Percentiles rank a stretch among this genome's conserved stretches.
phyloP scores from a whole-genome alignment of 805 yeast genomes.

The Metschnikowia gelsemii region DNA sequence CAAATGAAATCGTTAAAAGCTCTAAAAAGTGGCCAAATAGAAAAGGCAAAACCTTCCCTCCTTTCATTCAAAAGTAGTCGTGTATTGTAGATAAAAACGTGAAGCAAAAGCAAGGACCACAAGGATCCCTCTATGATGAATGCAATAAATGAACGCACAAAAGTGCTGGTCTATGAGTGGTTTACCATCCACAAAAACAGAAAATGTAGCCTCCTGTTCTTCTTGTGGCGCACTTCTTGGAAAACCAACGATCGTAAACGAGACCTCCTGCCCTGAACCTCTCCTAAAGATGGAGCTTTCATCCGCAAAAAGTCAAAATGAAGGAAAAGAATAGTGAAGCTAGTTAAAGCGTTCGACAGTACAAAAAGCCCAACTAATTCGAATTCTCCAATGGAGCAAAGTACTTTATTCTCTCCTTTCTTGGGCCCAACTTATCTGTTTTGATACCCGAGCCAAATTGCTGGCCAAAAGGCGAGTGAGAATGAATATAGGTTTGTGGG shows the following conservation, averaged over 20 bases:
- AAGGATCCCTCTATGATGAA: constrained; percentile 18
- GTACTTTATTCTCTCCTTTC: constrained; percentile 41
- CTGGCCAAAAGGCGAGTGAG: constrained; percentile 41
- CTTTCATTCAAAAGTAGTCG: constrained; percentile 1
- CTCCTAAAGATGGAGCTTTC: no score
- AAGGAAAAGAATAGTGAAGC: no score
- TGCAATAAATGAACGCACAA: constrained; percentile 17
- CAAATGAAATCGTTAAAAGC: background rate
- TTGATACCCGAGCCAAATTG: constrained; percentile 47
- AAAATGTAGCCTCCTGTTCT: no score
- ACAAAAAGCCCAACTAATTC: background rate
- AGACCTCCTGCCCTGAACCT: no score
- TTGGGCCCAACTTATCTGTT: constrained; percentile 44
- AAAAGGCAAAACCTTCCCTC: background rate
- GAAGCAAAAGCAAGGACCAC: constrained; percentile 11
- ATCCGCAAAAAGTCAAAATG: no score
- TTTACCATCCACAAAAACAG: no score
- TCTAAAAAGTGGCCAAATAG: background rate
- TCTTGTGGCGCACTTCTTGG: no score
- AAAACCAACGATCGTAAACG: no score
- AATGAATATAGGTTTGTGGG: constrained; percentile 36
- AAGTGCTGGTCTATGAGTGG: constrained; percentile 5
- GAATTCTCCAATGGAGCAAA: constrained; percentile 38
- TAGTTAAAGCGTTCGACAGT: background rate
- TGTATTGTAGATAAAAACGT: constrained; percentile 11